Evolutionary conservation across 441 rosid genomes (phyloP), one percentile per base, ranked within the genome.

Genomic region (Pelargonium australe): DNA sequence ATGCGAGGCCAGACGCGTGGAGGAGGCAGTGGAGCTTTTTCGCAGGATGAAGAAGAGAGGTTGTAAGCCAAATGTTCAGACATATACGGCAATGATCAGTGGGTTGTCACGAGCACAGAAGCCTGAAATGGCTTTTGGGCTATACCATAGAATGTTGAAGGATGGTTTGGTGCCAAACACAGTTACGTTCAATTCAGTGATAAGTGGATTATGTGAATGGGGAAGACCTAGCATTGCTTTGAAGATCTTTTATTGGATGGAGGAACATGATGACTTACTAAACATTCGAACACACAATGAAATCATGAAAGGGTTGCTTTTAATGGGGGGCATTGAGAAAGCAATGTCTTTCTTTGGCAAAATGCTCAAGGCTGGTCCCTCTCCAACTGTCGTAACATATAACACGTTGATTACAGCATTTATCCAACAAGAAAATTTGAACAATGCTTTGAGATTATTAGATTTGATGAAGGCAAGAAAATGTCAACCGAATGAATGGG

Each of bases 81-180:
- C 85, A 16, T 87, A 80, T 73, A 87, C 92, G 0, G 86, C 87
- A n/a, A 68, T 87, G 43, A 78, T 87, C 61, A 74, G 76, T 72
- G 85, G 85, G 57, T 76, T 86, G 73, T 75, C 82, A 69, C 66
- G 31, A 49, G 80, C 75, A 16, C 69, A 80, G 60, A 76, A 79
- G 47, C 64, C 74, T 75, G 83, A 86, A 78, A 66, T 84, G 71
- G 88, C 89, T 7, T 69, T 80, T 63, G 90, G 90, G 67, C 64
- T 84, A 67, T 87, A 79, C 69, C 86, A 86, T 74, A 87, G 78
- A 75, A 83, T 86, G 88, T 63, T 78, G 69, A 78, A 68, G 79
- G 70, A 72, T 17, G 85, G 87, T 70, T 61, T 87, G 71, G 71
- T 66, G 68, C 90, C 89, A 11, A 82, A 65, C 67, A 77, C 77